phyloP scores from a whole-genome alignment of 192 early-diverging fungal species.

The Gamsiella multidivaricata region DNA sequence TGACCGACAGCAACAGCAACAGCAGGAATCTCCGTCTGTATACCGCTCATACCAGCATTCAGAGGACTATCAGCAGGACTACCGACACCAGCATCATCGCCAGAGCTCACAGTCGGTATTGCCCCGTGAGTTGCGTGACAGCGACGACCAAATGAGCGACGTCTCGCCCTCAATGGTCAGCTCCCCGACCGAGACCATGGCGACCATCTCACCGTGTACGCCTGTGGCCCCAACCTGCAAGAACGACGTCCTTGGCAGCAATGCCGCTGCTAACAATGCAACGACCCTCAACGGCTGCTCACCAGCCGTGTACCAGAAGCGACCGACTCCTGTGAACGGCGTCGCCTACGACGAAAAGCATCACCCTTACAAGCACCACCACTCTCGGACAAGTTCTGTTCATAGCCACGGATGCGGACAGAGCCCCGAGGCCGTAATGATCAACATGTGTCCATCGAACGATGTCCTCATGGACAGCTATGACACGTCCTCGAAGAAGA shows the following conservation, averaged over 20 bases:
- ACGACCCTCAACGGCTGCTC: no score
- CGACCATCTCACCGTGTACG: slow-evolving; percentile 43
- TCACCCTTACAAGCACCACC: slow-evolving; percentile 40
- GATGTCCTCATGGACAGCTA: slow-evolving; percentile 27
- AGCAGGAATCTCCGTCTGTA: neutral
- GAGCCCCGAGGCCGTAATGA: neutral
- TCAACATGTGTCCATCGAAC: slow-evolving; percentile 30
- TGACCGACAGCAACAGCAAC: slow-evolving; percentile 4
- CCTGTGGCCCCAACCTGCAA: slow-evolving; percentile 14
- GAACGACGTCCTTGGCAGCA: slow-evolving; percentile 6
- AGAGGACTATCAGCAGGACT: neutral
- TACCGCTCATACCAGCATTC: neutral
- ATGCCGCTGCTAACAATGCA: neutral
- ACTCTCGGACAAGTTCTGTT: slow-evolving; percentile 10
- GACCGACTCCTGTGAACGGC: slow-evolving; percentile 5
- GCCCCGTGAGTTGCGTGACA: neutral
- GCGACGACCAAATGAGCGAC: slow-evolving; percentile 40
- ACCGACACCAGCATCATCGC: neutral
- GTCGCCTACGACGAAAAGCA: slow-evolving; percentile 21
- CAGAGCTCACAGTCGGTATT: no score
- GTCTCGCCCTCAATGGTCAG: slow-evolving; percentile 34
- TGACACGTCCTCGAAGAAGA: slow-evolving; percentile 42
- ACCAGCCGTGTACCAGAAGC: slow-evolving; percentile 23
- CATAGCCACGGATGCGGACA: neutral
- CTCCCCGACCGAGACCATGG: slow-evolving; percentile 46